A percentile compares a stretch with the other conserved stretches of the same genome.
phyloP scores from a whole-genome alignment of 352 stramenopile genomes.

The Globisporangium cystogenes region DNA sequence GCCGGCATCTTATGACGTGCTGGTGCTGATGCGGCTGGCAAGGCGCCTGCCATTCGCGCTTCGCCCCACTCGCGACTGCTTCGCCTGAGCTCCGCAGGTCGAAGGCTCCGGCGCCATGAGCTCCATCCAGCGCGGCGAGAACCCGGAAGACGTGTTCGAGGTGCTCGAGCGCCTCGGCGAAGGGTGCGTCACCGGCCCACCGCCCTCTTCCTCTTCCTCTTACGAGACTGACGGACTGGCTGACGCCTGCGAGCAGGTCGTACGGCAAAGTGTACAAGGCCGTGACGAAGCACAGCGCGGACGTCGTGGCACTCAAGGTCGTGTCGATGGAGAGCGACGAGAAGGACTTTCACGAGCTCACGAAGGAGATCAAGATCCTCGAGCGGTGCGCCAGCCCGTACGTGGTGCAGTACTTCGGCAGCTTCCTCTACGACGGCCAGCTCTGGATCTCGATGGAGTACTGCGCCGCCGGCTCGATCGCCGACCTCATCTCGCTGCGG shows the following conservation, averaged over 20 bases:
- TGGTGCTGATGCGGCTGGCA: too few relatives aligned
- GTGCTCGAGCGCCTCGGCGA: slow-evolving; percentile 75
- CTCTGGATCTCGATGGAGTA: slow-evolving; percentile 90
- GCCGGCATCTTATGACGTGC: too few relatives aligned
- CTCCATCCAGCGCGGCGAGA: slow-evolving; percentile 56
- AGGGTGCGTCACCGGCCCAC: slow-evolving; percentile 17
- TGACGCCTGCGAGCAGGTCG: slow-evolving; percentile 22
- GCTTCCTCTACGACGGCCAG: slow-evolving; percentile 68
- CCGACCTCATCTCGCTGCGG: slow-evolving; percentile 68
- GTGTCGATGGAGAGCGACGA: slow-evolving; percentile 80
- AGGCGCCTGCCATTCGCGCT: too few relatives aligned
- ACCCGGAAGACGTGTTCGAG: slow-evolving; percentile 70
- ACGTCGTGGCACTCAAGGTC: slow-evolving; percentile 80
- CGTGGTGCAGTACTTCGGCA: slow-evolving; percentile 84
- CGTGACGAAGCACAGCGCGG: slow-evolving; percentile 42
- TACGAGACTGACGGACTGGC: not conserved
- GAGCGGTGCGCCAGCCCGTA: slow-evolving; percentile 75
- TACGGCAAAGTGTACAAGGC: slow-evolving; percentile 87
- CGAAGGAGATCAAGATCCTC: slow-evolving; percentile 84
- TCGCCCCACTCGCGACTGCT: too few relatives aligned
- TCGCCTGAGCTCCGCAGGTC: too few relatives aligned
- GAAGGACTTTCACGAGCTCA: slow-evolving; percentile 50
- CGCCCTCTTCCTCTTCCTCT: not conserved
- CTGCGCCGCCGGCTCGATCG: slow-evolving; percentile 77
- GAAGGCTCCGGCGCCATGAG: too few relatives aligned